Percentiles rank a stretch among this genome's conserved stretches.
Evolutionary conservation across 306 rosid species (phyloP).

Genomic region (Lathyrus oleraceus): DNA sequence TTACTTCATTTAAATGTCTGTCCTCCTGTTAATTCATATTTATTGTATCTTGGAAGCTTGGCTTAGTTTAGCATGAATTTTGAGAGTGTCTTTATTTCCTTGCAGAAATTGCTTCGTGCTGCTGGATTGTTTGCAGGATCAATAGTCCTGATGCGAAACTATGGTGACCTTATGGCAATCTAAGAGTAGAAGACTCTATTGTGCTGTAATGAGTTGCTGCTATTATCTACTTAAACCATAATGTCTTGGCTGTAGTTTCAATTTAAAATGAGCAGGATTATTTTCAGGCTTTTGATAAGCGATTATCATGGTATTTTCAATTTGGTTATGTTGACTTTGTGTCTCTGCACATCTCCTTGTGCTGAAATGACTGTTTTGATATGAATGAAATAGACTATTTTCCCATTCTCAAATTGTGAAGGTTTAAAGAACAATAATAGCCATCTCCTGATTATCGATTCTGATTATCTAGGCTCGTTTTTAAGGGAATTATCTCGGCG

Average conservation of each 20-base stretch:
- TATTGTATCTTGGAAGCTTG: slow-evolving; percentile 12
- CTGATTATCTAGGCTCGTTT: not conserved
- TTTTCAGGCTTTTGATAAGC: slow-evolving; percentile 16
- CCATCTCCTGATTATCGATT: not conserved
- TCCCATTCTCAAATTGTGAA: not conserved
- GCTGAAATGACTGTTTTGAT: slow-evolving; percentile 10
- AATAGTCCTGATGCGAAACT: slow-evolving; percentile 65
- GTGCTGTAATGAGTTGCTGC: slow-evolving; percentile 22
- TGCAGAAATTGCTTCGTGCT: slow-evolving; percentile 88
- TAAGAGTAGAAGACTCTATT: slow-evolving; percentile 41
- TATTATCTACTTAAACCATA: slow-evolving; percentile 22
- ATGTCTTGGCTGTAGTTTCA: slow-evolving; percentile 10
- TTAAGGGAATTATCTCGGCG: not conserved
- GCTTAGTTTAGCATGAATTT: not conserved
- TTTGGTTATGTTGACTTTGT: slow-evolving; percentile 17
- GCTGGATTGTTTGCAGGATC: slow-evolving; percentile 75
- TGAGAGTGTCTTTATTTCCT: slow-evolving; percentile 12
- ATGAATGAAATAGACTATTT: slow-evolving; percentile 28
- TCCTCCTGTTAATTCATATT: not conserved
- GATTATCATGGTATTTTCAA: not conserved
- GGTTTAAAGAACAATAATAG: not conserved
- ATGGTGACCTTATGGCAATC: slow-evolving; percentile 88
- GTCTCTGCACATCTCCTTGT: not conserved
- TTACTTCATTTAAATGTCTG: not conserved
- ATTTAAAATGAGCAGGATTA: slow-evolving; percentile 11